phyloP scores from a whole-genome alignment of 176 grass and related monocot genomes.

The Typha latifolia region DNA sequence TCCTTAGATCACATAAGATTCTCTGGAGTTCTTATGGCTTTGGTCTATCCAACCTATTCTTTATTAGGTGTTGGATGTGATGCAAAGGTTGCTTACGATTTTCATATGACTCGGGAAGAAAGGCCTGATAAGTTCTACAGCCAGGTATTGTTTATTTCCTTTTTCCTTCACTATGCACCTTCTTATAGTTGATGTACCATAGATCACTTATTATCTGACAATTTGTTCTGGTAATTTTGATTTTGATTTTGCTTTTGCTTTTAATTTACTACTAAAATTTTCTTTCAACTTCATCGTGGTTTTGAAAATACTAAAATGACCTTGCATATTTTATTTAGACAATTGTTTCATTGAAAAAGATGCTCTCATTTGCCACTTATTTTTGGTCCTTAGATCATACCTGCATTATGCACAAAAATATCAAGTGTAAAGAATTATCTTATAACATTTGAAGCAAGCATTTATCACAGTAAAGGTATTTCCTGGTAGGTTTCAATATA shows the following conservation, averaged over 20 bases:
- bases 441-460: too few relatives aligned
- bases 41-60: not conserved
- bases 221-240: not conserved
- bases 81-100: conserved; percentile 94
- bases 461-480: too few relatives aligned
- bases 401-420: too few relatives aligned
- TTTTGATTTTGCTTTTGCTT: not conserved
- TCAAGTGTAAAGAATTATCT: too few relatives aligned
- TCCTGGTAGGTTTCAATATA: too few relatives aligned
- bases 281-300: not conserved
- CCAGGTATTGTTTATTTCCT: conserved; percentile 40
- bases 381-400: too few relatives aligned
- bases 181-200: not conserved
- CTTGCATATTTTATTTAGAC: not conserved
- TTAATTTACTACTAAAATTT: not conserved
- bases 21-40: not conserved
- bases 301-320: not conserved
- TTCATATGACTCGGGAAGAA: conserved; percentile 78
- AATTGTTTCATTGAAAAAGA: not conserved
- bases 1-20: not conserved
- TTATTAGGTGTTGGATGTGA: conserved; percentile 84
- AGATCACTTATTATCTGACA: not conserved
- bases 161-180: not conserved
- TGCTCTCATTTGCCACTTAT: too few relatives aligned
- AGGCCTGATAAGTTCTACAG: conserved; percentile 77